phyloP scores from a whole-genome alignment of 2,329 filamentous ascomycete species.

The Talaromyces marneffei region DNA sequence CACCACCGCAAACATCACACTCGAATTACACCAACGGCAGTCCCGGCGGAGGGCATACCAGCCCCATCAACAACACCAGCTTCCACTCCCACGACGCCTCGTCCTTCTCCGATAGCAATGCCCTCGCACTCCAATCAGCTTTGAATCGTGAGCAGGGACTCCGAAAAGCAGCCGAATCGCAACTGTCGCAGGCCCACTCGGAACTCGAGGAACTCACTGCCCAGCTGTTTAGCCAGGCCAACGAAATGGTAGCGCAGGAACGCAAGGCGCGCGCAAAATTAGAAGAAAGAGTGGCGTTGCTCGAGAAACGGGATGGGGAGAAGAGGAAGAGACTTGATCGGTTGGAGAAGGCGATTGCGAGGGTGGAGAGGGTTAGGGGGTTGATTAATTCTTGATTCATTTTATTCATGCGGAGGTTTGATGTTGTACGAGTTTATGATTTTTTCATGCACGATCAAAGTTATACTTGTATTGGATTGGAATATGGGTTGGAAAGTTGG shows the following conservation, averaged over 20 bases:
- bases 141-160: conserved; percentile 51
- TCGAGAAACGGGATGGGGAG: conserved; percentile 44
- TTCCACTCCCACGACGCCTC: background rate
- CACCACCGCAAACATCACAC: conserved; percentile 24
- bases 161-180: conserved; percentile 53
- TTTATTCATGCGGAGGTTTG: background rate
- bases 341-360: conserved; percentile 52
- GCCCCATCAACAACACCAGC: background rate
- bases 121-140: conserved; percentile 47
- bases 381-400: conserved; percentile 41
- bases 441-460: background rate
- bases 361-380: conserved; percentile 53
- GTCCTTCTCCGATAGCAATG: conserved; percentile 18
- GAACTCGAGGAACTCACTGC: conserved; percentile 59
- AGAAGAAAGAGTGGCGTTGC: conserved; percentile 42
- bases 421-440: background rate
- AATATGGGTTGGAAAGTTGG: background rate
- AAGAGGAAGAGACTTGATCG: conserved; percentile 49
- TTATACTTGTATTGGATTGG: background rate
- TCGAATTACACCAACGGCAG: conserved; percentile 22
- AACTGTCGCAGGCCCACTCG: conserved; percentile 48
- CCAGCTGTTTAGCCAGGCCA: conserved; percentile 57
- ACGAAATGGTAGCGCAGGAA: conserved; percentile 61
- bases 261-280: conserved; percentile 52
- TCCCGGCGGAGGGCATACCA: conserved; percentile 16